phyloP scores from a whole-genome alignment of 2,329 filamentous ascomycete genomes.

The Paracorniculantispora psalliotae region DNA sequence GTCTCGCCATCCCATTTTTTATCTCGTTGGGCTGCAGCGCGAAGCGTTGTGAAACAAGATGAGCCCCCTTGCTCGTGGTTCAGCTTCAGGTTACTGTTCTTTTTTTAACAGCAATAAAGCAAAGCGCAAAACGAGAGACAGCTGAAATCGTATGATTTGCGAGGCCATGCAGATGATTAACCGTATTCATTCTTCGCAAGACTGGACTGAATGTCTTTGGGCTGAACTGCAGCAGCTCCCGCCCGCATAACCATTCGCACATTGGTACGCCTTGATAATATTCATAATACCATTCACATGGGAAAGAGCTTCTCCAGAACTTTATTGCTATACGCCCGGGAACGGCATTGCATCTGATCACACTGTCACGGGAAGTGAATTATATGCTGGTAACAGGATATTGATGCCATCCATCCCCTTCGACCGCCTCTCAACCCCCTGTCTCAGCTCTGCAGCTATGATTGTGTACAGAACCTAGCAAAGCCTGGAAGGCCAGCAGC shows the following conservation, averaged over 20 bases:
- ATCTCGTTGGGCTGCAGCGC: not conserved
- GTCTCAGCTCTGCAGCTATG: too few relatives aligned
- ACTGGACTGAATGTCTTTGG: too few relatives aligned
- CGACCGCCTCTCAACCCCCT: too few relatives aligned
- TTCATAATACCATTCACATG: too few relatives aligned
- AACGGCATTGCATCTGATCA: not conserved
- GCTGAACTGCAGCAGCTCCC: too few relatives aligned
- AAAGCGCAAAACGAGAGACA: not conserved
- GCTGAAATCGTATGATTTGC: not conserved
- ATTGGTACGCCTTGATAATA: too few relatives aligned
- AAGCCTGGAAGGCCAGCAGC: too few relatives aligned
- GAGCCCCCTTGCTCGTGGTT: not conserved
- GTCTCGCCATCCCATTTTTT: not conserved
- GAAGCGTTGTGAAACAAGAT: not conserved
- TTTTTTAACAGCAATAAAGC: not conserved
- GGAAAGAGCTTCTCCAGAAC: not conserved
- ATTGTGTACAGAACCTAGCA: too few relatives aligned
- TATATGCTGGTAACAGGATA: not conserved
- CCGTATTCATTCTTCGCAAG: too few relatives aligned
- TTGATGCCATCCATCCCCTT: too few relatives aligned
- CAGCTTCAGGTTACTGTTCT: conserved; percentile 7
- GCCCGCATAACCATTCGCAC: too few relatives aligned
- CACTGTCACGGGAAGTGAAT: not conserved
- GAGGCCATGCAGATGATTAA: not conserved
- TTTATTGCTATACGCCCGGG: not conserved